A percentile compares a stretch with the other conserved stretches of the same genome.
Conservation (phyloP, 1,139 yeast species). For the Scheffersomyces insectosa region DNA sequence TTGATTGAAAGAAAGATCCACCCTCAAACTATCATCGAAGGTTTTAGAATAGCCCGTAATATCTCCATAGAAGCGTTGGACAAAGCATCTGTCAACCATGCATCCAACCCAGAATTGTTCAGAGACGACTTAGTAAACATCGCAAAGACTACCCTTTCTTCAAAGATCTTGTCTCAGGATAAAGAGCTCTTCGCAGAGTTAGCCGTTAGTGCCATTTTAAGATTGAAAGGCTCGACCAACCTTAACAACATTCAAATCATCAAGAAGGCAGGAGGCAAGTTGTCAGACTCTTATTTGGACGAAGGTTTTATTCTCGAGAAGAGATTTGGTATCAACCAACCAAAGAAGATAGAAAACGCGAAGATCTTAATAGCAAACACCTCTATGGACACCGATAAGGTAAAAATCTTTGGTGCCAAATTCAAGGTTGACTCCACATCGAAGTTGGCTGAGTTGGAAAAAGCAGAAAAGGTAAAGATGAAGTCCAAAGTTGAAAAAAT, state of each 20-base stretch:
- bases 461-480: constrained; percentile 95
- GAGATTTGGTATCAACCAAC: constrained; percentile 92
- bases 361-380: constrained; percentile 92
- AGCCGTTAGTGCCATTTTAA: constrained; percentile 91
- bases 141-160: constrained; percentile 90
- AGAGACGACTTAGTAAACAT: constrained; percentile 78
- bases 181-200: constrained; percentile 83
- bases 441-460: constrained; percentile 91
- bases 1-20: constrained; percentile 91
- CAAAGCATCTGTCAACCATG: constrained; percentile 75
- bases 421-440: constrained; percentile 95
- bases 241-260: constrained; percentile 92
- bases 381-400: constrained; percentile 96
- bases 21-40: constrained; percentile 97
- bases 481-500: constrained; percentile 85
- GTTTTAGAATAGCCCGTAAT: constrained; percentile 83
- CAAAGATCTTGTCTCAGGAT: constrained; percentile 93
- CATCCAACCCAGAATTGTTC: constrained; percentile 61
- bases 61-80: constrained; percentile 84
- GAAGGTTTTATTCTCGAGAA: constrained; percentile 93
- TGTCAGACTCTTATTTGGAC: constrained; percentile 89
- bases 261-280: constrained; percentile 89
- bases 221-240: constrained; percentile 93
- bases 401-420: constrained; percentile 95
- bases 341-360: constrained; percentile 80